Percentiles rank a stretch among this genome's conserved stretches.
Conservation (phyloP, 2,329 filamentous ascomycete genomes). For the Stagonosporopsis chrysanthemi region DNA sequence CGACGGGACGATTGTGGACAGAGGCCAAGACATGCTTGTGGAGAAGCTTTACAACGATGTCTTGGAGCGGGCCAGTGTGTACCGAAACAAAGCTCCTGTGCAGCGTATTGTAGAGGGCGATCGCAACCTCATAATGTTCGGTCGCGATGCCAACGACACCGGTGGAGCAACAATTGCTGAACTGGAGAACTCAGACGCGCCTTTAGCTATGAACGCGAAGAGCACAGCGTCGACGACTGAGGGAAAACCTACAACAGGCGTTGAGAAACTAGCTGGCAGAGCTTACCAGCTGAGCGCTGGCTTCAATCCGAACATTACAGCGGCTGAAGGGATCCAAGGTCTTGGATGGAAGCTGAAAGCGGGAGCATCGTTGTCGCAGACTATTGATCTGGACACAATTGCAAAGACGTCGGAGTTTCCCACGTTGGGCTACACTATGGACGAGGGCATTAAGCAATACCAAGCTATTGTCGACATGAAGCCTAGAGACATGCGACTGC, state of each 20-base stretch:
- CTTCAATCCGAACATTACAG: conserved; percentile 72
- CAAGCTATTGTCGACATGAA: conserved; percentile 81
- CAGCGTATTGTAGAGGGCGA: conserved; percentile 82
- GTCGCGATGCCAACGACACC: conserved; percentile 70
- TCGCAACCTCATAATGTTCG: conserved; percentile 79
- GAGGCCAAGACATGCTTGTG: conserved; percentile 78
- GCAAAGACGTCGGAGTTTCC: conserved; percentile 68
- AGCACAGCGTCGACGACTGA: conserved; percentile 45
- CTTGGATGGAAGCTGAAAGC: conserved; percentile 84
- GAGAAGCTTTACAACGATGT: conserved; percentile 96
- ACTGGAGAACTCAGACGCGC: conserved; percentile 72
- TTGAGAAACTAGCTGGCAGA: conserved; percentile 72
- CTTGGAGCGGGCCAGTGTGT: conserved; percentile 87
- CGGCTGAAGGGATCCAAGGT: conserved; percentile 75
- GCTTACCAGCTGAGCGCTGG: conserved; percentile 73
- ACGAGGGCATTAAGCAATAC: conserved; percentile 90
- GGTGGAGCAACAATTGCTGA: conserved; percentile 73
- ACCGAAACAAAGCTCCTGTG: conserved; percentile 78
- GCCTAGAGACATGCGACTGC: conserved; percentile 83
- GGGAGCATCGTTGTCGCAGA: conserved; percentile 66
- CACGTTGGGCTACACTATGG: conserved; percentile 88
- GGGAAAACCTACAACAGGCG: conserved; percentile 59
- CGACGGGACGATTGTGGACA: conserved; percentile 78
- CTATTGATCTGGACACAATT: conserved; percentile 74
- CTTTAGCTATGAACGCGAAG: conserved; percentile 57